A percentile compares a stretch with the other conserved stretches of the same genome.
These are phyloP conservation scores for Sequoia sempervirens DNA, from an alignment of 75 land plant genomes.

Conservation along the genomic window DNA sequence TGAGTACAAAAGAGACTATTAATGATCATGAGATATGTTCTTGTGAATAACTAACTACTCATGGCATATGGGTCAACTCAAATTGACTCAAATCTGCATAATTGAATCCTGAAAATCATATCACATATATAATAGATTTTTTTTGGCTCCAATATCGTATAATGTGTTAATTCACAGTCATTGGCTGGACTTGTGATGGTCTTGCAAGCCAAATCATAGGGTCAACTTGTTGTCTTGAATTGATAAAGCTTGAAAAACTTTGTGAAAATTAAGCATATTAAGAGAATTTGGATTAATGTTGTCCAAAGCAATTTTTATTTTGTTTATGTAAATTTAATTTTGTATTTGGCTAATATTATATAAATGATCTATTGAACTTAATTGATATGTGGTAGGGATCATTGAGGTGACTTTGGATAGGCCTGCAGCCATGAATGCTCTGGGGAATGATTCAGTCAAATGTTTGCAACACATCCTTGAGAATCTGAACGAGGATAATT, in stretches of 20 bases:
- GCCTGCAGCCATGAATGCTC: constrained; percentile 77
- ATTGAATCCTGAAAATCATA: no score
- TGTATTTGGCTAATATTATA: not conserved
- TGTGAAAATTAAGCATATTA: not conserved
- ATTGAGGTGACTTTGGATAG: constrained; percentile 70
- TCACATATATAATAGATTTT: not conserved
- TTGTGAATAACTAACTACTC: no score
- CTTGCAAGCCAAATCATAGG: not conserved
- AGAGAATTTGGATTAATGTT: not conserved
- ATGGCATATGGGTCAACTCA: no score
- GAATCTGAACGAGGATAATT: constrained; percentile 41
- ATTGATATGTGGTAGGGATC: constrained; percentile 50
- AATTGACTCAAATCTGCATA: no score
- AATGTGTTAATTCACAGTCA: not conserved
- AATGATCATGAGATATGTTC: no score
- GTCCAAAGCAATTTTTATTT: not conserved
- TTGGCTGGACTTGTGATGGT: not conserved
- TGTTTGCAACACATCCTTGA: constrained; percentile 58
- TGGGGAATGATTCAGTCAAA: constrained; percentile 70
- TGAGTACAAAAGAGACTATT: no score
- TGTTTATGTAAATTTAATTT: not conserved
- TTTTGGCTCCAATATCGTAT: not conserved
- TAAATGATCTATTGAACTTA: not conserved
- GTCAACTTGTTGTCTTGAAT: not conserved
- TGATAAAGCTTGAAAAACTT: not conserved